Evolutionary conservation across 2,329 filamentous ascomycete genomes (phyloP).

Genomic region (Ceratocystis smalleyi): DNA sequence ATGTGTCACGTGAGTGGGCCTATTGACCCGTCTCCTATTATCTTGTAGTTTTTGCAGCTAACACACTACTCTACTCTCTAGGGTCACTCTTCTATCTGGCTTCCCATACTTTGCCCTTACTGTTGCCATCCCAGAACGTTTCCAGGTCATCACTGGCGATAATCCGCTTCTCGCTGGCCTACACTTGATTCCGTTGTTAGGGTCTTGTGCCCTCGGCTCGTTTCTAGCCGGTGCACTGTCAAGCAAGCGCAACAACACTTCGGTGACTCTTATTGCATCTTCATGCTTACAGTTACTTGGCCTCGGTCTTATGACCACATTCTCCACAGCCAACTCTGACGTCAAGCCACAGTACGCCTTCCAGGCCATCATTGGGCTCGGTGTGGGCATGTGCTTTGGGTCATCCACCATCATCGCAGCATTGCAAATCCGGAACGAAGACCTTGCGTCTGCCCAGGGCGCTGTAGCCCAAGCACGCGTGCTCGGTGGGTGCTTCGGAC

Average conservation of each 20-base stretch:
- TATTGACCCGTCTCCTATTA: not conserved
- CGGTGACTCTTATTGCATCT: constrained; percentile 34
- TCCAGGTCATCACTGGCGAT: constrained; percentile 43
- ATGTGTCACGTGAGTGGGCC: constrained; percentile 32
- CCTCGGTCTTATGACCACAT: constrained; percentile 34
- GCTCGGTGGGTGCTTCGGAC: constrained; percentile 42
- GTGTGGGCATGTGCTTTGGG: constrained; percentile 42
- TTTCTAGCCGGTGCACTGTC: constrained; percentile 40
- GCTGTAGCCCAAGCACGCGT: constrained; percentile 45
- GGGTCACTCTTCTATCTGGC: constrained; percentile 40
- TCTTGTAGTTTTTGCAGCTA: not conserved
- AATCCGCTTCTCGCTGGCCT: constrained; percentile 39
- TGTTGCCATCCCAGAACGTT: constrained; percentile 42
- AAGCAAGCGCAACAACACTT: constrained; percentile 38
- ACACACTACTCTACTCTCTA: constrained; percentile 19
- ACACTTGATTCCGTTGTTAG: constrained; percentile 43
- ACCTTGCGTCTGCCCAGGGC: constrained; percentile 43
- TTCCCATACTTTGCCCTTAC: constrained; percentile 43
- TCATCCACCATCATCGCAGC: constrained; percentile 43
- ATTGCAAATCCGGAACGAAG: constrained; percentile 32
- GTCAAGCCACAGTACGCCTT: constrained; percentile 36
- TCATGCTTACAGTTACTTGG: constrained; percentile 38
- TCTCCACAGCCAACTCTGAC: constrained; percentile 24
- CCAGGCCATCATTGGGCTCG: constrained; percentile 41
- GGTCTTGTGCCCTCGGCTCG: constrained; percentile 39